Conservation (phyloP, 176 grass and related monocot species). For the Areca catechu region DNA sequence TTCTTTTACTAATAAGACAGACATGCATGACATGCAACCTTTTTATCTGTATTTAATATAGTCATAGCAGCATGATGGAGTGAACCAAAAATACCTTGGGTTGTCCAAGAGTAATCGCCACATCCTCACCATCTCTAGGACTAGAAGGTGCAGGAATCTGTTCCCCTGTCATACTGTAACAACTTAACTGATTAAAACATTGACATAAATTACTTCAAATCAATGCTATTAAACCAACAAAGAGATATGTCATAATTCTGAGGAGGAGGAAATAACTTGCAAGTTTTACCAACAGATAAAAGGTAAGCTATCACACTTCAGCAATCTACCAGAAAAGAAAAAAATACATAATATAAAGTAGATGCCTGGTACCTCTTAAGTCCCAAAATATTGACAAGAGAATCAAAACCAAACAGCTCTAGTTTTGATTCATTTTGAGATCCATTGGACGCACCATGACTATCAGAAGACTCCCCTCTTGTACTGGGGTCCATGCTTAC, state of each 20-base stretch:
- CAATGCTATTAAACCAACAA: no score
- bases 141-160: slow-evolving; percentile 72
- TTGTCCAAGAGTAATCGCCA: slow-evolving; percentile 73
- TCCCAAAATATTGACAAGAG: slow-evolving; percentile 99
- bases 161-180: slow-evolving; percentile 96
- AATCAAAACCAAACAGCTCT: slow-evolving; percentile 98
- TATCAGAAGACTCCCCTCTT: slow-evolving; percentile 44
- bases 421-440: slow-evolving; percentile 84
- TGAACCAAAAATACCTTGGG: slow-evolving; percentile 42
- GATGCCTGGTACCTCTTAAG: slow-evolving; percentile 59
- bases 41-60: no score
- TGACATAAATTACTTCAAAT: no score
- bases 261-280: no score
- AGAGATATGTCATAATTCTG: no score
- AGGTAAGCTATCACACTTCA: neutral
- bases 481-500: slow-evolving; percentile 37
- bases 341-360: neutral
- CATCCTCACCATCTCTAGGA: slow-evolving; percentile 87
- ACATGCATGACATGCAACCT: no score
- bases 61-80: no score
- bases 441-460: slow-evolving; percentile 29
- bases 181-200: slow-evolving; percentile 36
- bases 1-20: no score
- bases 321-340: neutral
- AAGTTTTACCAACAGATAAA: no score